Evolutionary conservation across 495 filamentous ascomycete genomes (phyloP), one percentile per base, ranked within the genome.

Genomic region (Melanomma pulvis-pyrius): DNA sequence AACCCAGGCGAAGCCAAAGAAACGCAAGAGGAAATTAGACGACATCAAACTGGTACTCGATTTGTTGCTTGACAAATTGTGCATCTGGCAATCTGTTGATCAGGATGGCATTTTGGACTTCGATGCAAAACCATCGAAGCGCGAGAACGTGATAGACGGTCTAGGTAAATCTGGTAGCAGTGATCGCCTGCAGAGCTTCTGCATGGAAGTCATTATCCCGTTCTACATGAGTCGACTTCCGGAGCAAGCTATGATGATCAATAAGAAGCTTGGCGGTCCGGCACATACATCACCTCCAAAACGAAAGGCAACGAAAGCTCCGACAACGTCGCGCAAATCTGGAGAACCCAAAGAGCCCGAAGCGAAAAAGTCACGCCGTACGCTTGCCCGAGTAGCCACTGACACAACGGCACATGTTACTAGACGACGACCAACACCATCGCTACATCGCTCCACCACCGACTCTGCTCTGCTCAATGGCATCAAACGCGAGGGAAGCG

Each of bases 51-150:
- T 87, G 0, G 81, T 92, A 22, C 81, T 98, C 8, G 93, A 98
- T 70, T 78, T 96, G 3, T 87, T 96, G 53, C 84, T 96, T 12
- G 96, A 98, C 74, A 86, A 92, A 34, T 81, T 98, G 24, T 96
- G 92, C 73, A 98, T 98, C 41, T 98, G 96, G 96, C 92, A 97
- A 72, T 91, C 92, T n/a, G 85, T 90, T 55, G 82, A 84, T 12
- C 24, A 72, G 47, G 74, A 81, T 6, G 86, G 86, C 26, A 80
- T 64, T n/a, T 15, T 71, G n/a, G 64, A 61, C 24, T 68, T 68
- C 32, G 64, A 68, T 21, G 24, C 59, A 13, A 64, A 64, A 32
- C 8, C 52, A 19, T 64, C 49, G 1, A 56, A 65, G 2, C 8
- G 6, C 9, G 59, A 39, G 24, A 55, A 19, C 3, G 54, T 26